Base-by-base conservation (phyloP, 352 stramenopile genomes). In the Hyaloperonospora arabidopsidis region DNA sequence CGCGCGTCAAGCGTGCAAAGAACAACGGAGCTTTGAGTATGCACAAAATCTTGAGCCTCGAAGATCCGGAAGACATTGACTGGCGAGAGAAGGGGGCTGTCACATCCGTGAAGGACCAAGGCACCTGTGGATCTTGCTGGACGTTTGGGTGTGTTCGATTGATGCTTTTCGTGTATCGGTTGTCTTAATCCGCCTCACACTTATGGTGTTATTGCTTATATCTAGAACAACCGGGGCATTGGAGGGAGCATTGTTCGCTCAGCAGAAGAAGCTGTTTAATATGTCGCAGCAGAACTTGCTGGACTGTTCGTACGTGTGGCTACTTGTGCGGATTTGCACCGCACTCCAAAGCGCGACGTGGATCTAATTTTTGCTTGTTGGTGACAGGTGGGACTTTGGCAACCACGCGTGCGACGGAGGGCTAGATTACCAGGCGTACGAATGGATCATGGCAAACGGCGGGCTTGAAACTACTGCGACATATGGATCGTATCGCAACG, bases 111-210 rank as follows among this genome's bases (percentile, higher is more conserved):
- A 97, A 97, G 45, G 85, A 96, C 58, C 89, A 97, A 68, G 88
- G 86, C 32, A 77, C 77, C 45, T 97, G 89, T 38, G 89, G 89
- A 15, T 96, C 86, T 29, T 97, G 89, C 77, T 97, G 89, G 89
- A 93, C 85, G 12, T 97, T 95, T 63, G 78, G 77, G 79, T 87
- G 61, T 35, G 23, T 39, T 14, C 48, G 40, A n/a, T 51, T 45
- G 25, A 32, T 32, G 25, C 25, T 8, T 51, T 45, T 45, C 17
- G 15, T 10, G 23, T 38, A 41, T 15, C 8, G 0, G 2, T 48
- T 45, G 17, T 17, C 29, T 38, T n/a, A 13, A 18, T 61, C 15
- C 50, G 22, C 35, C 15, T 25, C 5, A 44, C 34, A 45, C 10
- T 64, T 40, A 58, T 35, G 18, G 13, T 25, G n/a, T 51, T 18